These are phyloP conservation scores for Cyberlindnera maclurae DNA, from an alignment of 805 yeast genomes.

Conservation along the genomic window DNA sequence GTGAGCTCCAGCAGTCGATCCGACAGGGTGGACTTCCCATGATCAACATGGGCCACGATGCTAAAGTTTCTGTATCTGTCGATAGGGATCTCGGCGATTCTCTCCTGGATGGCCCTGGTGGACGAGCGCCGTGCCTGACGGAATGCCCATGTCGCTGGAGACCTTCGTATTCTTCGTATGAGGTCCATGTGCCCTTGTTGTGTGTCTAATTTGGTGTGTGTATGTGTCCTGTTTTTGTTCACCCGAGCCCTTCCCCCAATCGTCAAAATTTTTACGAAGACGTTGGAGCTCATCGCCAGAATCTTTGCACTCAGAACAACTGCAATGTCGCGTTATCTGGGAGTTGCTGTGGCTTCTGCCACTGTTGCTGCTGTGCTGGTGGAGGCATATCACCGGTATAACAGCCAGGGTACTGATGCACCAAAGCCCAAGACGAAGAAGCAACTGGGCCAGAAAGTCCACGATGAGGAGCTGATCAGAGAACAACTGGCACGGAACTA, in stretches of 20 bases:
- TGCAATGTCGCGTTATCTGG: slow-evolving; percentile 19
- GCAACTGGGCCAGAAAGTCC: slow-evolving; percentile 12
- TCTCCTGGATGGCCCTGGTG: slow-evolving; percentile 31
- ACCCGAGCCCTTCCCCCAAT: neutral
- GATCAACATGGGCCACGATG: slow-evolving; percentile 95
- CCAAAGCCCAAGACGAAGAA: slow-evolving; percentile 1
- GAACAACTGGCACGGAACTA: slow-evolving; percentile 93
- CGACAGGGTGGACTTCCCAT: slow-evolving; percentile 80
- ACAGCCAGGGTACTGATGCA: neutral
- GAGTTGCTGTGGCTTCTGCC: slow-evolving; percentile 27
- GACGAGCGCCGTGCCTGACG: neutral
- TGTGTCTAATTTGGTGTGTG: neutral
- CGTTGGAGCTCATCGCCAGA: neutral
- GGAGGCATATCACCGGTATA: slow-evolving; percentile 24
- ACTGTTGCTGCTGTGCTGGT: slow-evolving; percentile 25
- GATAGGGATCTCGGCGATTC: slow-evolving; percentile 75
- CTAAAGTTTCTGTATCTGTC: slow-evolving; percentile 84
- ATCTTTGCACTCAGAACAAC: neutral
- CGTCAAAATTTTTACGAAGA: neutral
- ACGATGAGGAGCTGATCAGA: slow-evolving; percentile 66
- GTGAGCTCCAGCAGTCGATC: slow-evolving; percentile 85
- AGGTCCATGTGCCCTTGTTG: neutral
- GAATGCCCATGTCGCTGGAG: neutral
- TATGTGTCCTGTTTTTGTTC: neutral
- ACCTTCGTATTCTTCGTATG: neutral